These are phyloP conservation scores for Coelastrella sp. DNA, from an alignment of 139 green algal genomes.

Conservation along the genomic window DNA sequence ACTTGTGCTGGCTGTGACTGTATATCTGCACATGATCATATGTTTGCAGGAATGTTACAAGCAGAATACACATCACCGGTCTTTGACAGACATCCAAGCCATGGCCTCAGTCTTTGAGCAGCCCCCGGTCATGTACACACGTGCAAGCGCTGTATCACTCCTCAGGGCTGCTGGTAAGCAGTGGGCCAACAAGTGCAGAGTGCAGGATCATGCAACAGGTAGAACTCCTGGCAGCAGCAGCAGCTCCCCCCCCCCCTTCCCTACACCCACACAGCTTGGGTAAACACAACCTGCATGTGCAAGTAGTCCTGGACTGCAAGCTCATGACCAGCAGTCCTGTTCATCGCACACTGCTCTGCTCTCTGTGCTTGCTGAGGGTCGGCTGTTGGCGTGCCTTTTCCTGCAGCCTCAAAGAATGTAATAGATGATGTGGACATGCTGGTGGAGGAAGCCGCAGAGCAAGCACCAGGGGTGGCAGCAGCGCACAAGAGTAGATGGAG, in stretches of 20 bases:
- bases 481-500: conserved; percentile 23
- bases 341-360: too few species aligned
- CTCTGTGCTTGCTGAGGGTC: not conserved
- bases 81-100: conserved; percentile 23
- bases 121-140: not conserved
- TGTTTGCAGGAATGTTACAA: conserved; percentile 27
- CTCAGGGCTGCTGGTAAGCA: not conserved
- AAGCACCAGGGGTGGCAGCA: not conserved
- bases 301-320: too few species aligned
- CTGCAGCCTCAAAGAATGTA: not conserved
- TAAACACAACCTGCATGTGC: too few species aligned
- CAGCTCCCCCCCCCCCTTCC: too few species aligned
- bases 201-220: not conserved
- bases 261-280: too few species aligned
- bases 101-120: conserved; percentile 18
- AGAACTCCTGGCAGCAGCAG: too few species aligned
- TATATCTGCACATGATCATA: too few species aligned
- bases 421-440: conserved; percentile 28
- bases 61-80: conserved; percentile 23
- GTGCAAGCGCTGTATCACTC: not conserved
- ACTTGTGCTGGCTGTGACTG: too few species aligned
- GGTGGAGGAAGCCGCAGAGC: conserved; percentile 29
- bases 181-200: not conserved
- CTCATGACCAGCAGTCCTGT: too few species aligned
- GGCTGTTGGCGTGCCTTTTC: not conserved